These are phyloP conservation scores for Chlorella sp. DNA, from an alignment of 139 green algal genomes.

Conservation along the genomic window DNA sequence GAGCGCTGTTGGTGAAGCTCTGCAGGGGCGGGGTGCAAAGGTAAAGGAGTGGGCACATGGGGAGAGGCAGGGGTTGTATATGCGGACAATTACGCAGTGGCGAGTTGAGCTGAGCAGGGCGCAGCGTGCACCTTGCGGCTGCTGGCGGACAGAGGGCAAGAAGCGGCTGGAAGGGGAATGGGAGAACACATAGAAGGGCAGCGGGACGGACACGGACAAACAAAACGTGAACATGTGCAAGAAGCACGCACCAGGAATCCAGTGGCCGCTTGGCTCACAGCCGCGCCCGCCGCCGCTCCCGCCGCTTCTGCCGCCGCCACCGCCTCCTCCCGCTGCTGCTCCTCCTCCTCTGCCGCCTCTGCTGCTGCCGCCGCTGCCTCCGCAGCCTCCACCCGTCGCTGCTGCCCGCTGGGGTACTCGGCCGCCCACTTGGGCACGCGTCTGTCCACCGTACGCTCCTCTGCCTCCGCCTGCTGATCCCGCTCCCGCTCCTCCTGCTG, in stretches of 20 bases:
- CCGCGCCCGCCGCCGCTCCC: background rate
- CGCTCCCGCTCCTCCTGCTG: background rate
- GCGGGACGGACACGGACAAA: background rate
- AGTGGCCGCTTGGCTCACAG: background rate
- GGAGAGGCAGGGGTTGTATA: background rate
- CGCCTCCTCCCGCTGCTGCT: background rate
- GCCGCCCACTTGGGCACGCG: constrained; percentile 22
- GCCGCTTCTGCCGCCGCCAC: constrained; percentile 10
- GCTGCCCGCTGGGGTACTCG: background rate
- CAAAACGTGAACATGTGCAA: too few relatives aligned
- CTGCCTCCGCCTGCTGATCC: background rate
- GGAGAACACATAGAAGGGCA: background rate
- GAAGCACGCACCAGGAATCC: constrained; percentile 7
- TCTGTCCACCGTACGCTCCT: background rate
- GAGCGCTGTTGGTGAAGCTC: constrained; percentile 40
- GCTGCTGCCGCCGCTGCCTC: background rate
- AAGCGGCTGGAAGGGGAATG: background rate
- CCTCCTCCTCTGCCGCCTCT: background rate
- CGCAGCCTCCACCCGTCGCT: background rate
- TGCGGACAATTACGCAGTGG: too few relatives aligned
- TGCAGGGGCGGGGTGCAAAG: background rate
- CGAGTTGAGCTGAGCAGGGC: too few relatives aligned
- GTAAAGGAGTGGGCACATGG: background rate
- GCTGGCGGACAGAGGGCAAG: too few relatives aligned
- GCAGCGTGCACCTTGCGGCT: too few relatives aligned